Conservation (phyloP, 2,329 filamentous ascomycete genomes). For the Trichoderma sp. region DNA sequence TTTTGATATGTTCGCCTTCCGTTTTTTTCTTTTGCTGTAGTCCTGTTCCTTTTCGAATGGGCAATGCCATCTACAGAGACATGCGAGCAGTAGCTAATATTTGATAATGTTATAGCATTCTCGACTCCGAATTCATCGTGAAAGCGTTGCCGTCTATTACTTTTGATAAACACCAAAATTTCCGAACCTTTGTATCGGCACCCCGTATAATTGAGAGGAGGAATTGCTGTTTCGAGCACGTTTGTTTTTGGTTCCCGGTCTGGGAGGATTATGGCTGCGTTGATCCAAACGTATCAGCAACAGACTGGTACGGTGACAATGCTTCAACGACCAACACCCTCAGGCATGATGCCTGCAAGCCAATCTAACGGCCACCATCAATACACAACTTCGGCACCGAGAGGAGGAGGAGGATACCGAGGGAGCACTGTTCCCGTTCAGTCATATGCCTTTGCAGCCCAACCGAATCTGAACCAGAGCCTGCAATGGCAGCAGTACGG, state of each 20-base stretch:
- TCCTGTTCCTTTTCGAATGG: neutral
- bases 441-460: conserved; percentile 74
- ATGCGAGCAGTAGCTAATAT: neutral
- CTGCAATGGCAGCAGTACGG: conserved; percentile 54
- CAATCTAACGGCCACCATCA: conserved; percentile 54
- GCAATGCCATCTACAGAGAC: neutral
- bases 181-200: neutral
- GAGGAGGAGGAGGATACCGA: conserved; percentile 52
- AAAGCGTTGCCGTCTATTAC: neutral
- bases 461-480: conserved; percentile 62
- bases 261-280: conserved; percentile 70
- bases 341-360: conserved; percentile 49
- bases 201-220: neutral
- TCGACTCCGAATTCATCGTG: neutral
- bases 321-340: conserved; percentile 70
- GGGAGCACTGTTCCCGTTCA: conserved; percentile 63
- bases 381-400: conserved; percentile 44
- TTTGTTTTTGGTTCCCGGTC: neutral
- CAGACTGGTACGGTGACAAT: conserved; percentile 73
- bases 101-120: neutral
- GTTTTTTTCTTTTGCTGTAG: neutral
- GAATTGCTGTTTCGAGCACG: neutral
- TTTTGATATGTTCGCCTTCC: neutral
- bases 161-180: neutral
- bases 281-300: conserved; percentile 80